Base-by-base conservation (phyloP, 345 rosid genomes). In the Acer campestre region DNA sequence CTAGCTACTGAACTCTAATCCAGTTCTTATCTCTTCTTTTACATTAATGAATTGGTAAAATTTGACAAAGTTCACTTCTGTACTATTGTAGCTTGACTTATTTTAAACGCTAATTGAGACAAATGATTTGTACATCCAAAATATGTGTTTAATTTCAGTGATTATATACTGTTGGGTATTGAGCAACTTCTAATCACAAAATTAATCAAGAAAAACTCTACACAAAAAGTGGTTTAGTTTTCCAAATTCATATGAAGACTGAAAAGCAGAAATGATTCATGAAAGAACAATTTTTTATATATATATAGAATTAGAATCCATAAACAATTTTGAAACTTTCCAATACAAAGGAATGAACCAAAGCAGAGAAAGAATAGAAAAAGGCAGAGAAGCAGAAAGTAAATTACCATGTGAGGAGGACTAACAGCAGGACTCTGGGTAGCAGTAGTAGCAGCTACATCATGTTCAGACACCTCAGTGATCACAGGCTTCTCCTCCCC, bases 331-430 rank as follows among this genome's bases (percentile, higher is more conserved):
- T 3, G 17, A 66, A 67, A 53, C 71, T 55, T 67, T 55, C 58
- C 59, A 10, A 44, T 11, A 46, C 6, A 8, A 40, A 53, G 42
- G 70, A 48, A 23, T 64, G 0, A 13, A 66, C 16, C 7, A 75
- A 65, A 6, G 38, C 38, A 35, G 38, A 31, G 35, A 31, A 31
- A 3, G 4, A 31, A 31, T 31, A 55, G 48, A 53, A 65, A 16
- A 35, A 22, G 56, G 31, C 31, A 31, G n/a, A 76, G 17, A 70
- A 61, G 11, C 3, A 56, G 67, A 7, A 29, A 12, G 10, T 44
- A 25, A 64, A 3, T 22, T 61, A 88, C 88, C 86, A 80, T 29
- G 23, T 58, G 84, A 20, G 3, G 35, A 55, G 84, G 78, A 80
- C 27, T 55, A 70, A 20, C 12, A 56, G 11, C 66, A 20, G 61